Conservation (phyloP, 345 rosid genomes). For the Leavenworthia alabamica region DNA sequence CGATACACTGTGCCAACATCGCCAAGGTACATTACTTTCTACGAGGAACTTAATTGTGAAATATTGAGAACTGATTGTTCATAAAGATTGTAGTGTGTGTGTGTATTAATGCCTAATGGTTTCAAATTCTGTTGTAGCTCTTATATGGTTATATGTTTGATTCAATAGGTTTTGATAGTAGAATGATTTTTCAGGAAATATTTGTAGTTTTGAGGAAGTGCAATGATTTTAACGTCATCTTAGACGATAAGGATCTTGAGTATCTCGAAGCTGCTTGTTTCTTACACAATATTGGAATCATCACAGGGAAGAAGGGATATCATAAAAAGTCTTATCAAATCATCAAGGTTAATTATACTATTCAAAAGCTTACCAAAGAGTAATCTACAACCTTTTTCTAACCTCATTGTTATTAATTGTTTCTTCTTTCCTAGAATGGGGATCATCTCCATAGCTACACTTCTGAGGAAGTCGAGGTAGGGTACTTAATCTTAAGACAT, state of each 20-base stretch:
- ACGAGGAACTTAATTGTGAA: not conserved
- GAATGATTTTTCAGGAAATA: constrained; percentile 42
- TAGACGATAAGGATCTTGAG: constrained; percentile 54
- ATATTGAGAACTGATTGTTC: not conserved
- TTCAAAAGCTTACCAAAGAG: constrained; percentile 1
- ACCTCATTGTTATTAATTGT: constrained; percentile 3
- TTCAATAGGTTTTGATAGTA: constrained; percentile 13
- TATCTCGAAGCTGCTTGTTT: constrained; percentile 71
- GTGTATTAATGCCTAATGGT: not conserved
- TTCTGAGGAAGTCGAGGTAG: constrained; percentile 60
- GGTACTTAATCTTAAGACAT: constrained; percentile 5
- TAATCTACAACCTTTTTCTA: not conserved
- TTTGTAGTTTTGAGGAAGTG: constrained; percentile 52
- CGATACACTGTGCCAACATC: constrained; percentile 46
- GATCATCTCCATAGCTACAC: constrained; percentile 54
- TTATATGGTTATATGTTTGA: not conserved
- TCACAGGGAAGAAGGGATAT: constrained; percentile 57
- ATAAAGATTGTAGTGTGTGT: not conserved
- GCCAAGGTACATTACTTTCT: constrained; percentile 41
- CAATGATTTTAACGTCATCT: constrained; percentile 19
- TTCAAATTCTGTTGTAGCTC: not conserved
- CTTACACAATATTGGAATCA: constrained; percentile 59
- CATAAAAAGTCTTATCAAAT: constrained; percentile 65
- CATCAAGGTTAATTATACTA: constrained; percentile 37
- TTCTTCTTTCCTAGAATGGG: constrained; percentile 40